Percentiles rank a stretch among this genome's conserved stretches.
Evolutionary conservation across 2,329 filamentous ascomycete species (phyloP).

Genomic region (Ophiostoma montium): DNA sequence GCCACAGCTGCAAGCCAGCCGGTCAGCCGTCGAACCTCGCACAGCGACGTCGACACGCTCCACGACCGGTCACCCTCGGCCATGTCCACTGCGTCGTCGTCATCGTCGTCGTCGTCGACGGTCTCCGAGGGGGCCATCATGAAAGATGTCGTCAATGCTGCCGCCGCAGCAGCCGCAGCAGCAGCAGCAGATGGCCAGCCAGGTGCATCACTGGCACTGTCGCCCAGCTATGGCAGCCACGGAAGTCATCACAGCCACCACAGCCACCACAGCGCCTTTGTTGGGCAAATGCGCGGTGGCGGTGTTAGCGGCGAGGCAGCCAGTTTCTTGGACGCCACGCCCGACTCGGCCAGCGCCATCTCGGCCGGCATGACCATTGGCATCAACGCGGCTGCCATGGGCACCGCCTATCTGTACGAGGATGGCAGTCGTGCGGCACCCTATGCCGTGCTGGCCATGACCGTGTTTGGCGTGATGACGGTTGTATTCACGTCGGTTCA

Average conservation of each 20-base stretch:
- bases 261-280: background rate
- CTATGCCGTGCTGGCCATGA: constrained; percentile 44
- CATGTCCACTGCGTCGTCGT: background rate
- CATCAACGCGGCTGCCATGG: constrained; percentile 47
- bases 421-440: constrained; percentile 36
- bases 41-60: background rate
- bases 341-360: constrained; percentile 25
- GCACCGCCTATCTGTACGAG: constrained; percentile 43
- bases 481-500: constrained; percentile 38
- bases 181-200: background rate
- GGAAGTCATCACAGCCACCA: no score
- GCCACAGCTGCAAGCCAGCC: background rate
- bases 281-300: background rate
- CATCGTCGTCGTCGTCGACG: background rate
- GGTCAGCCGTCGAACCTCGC: background rate
- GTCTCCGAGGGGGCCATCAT: background rate
- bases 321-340: background rate
- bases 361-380: constrained; percentile 39
- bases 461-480: constrained; percentile 40
- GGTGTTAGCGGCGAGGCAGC: background rate
- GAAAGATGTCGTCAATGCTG: background rate
- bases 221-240: background rate
- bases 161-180: background rate
- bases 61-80: background rate
- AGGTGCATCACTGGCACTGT: background rate